Conservation (phyloP, 345 rosid species). For the Isatis tinctoria region DNA sequence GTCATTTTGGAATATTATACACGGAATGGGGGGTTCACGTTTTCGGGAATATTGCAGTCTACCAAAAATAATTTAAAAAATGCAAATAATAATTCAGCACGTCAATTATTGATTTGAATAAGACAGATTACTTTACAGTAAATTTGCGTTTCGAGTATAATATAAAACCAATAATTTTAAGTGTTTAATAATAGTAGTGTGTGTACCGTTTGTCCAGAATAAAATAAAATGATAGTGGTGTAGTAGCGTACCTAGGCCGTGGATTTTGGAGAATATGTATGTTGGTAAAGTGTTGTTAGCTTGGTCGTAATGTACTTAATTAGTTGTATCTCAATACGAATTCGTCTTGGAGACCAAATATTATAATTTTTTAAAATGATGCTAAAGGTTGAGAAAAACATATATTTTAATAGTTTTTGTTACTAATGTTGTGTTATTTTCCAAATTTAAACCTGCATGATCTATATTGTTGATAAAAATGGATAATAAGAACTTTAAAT, state of each 20-base stretch:
- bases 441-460: not conserved
- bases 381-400: no score
- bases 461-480: no score
- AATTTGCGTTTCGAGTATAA: not conserved
- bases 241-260: no score
- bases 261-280: no score
- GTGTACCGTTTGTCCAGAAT: no score
- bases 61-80: not conserved
- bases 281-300: not conserved
- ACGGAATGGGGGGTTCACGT: slow-evolving; percentile 1
- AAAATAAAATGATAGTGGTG: no score
- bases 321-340: no score
- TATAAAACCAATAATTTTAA: not conserved
- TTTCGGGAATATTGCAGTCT: not conserved
- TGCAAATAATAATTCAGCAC: not conserved
- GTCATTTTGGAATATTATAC: not conserved
- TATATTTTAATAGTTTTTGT: no score
- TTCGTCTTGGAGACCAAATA: not conserved
- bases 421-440: not conserved
- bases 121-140: not conserved
- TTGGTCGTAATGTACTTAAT: not conserved
- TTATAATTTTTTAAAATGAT: no score
- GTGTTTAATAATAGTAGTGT: no score
- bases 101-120: not conserved
- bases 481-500: not conserved